Evolutionary conservation across 1,284 basidiomycete genomes (phyloP), one percentile per base, ranked within the genome.

Genomic region (Pseudozyma thailandica): DNA sequence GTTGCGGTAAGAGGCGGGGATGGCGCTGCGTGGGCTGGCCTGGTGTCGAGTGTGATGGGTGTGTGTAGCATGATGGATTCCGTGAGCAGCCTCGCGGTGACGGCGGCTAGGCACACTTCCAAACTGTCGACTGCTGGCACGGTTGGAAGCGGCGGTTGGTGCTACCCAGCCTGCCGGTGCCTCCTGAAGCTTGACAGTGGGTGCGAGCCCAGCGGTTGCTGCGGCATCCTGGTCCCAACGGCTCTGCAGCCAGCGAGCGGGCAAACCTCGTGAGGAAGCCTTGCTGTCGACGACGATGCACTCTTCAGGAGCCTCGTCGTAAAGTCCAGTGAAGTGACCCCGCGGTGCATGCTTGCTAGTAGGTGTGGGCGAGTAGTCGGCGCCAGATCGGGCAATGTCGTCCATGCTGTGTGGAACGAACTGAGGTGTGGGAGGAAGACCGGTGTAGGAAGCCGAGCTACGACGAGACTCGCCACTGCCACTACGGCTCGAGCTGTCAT

Each of bases 401-500:
- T 64, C 57, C 44, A 71, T 52, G 42, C 53, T 51, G 50, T 75
- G 69, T 16, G 71, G 35, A 10, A 58, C 41, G 38, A 72, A 74
- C 13, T 73, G 65, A 26, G 75, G 75, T 7, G 75, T 78, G 4
- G 71, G 74, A 16, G 75, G 75, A 38, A 78, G 43, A 13, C 75
- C 75, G 20, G 74, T 74, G 71, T 74, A 78, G 18, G 74, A 76
- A 1, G 63, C 63, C 25, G 69, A 75, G 51, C 74, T 76, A 15
- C 70, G 60, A 12, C 72, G 64, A 31, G 58, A 59, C 37, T 63
- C 64, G 18, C 69, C 69, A 31, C 69, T 72, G 20, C 61, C 62
- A 33, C 75, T 78, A 27, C 63, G 73, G 21, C 71, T 74, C 6
- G 70, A 71, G 47, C 69, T 56, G 47, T 65, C 70, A 31, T 70